A percentile compares a stretch with the other conserved stretches of the same genome.
Evolutionary conservation across 2,329 filamentous ascomycete species (phyloP).

Genomic region (Epichloe hybrida): DNA sequence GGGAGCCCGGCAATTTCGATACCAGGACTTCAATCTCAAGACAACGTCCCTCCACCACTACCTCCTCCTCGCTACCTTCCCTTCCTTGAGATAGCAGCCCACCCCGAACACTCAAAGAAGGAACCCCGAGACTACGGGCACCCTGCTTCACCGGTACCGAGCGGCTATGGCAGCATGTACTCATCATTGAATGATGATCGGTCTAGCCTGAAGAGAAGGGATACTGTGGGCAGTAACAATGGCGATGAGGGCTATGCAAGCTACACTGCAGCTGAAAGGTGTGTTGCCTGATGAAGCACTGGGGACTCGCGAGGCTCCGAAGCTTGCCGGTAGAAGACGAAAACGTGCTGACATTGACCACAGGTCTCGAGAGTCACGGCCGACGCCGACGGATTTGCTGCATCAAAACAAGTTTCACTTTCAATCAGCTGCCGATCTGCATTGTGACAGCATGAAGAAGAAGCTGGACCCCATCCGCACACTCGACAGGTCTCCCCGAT

Average conservation of each 20-base stretch:
- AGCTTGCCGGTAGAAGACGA: not conserved
- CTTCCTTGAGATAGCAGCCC: slow-evolving; percentile 19
- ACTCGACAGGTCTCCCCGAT: slow-evolving; percentile 32
- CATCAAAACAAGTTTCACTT: slow-evolving; percentile 37
- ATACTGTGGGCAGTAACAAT: slow-evolving; percentile 14
- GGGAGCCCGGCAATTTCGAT: slow-evolving; percentile 28
- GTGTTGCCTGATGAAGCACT: slow-evolving; percentile 5
- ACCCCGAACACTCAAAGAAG: slow-evolving; percentile 16
- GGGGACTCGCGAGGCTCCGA: not conserved
- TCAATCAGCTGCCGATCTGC: slow-evolving; percentile 30
- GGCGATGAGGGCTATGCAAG: slow-evolving; percentile 32
- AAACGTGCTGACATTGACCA: slow-evolving; percentile 4
- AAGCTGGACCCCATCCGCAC: slow-evolving; percentile 37
- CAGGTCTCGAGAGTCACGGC: slow-evolving; percentile 29
- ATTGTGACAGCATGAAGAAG: slow-evolving; percentile 38
- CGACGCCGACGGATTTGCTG: slow-evolving; percentile 25
- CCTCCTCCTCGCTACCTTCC: slow-evolving; percentile 30
- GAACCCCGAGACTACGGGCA: slow-evolving; percentile 17
- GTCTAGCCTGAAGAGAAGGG: slow-evolving; percentile 20
- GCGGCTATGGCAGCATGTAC: slow-evolving; percentile 28
- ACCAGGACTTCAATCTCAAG: slow-evolving; percentile 21
- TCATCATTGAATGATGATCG: slow-evolving; percentile 22
- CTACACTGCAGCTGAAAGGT: slow-evolving; percentile 27
- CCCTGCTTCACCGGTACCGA: slow-evolving; percentile 17
- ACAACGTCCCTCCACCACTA: slow-evolving; percentile 28